These are phyloP conservation scores for Mikania micrantha DNA, from an alignment of 129 eudicot genomes.

Conservation along the genomic window DNA sequence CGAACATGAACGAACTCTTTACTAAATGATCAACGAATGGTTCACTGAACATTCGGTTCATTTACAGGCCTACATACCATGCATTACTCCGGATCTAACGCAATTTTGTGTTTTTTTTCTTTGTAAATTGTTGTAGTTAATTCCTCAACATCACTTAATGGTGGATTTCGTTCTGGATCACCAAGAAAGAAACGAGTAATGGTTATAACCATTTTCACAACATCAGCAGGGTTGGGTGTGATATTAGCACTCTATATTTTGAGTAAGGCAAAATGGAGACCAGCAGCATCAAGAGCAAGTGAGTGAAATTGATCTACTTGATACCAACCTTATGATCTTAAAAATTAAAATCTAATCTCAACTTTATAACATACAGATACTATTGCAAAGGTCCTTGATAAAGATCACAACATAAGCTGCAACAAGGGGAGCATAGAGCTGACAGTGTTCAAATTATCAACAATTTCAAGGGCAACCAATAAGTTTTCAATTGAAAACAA, in stretches of 20 bases:
- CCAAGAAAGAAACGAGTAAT: background rate
- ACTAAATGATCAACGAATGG: no score
- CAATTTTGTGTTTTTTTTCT: no score
- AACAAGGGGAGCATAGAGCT: background rate
- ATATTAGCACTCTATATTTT: background rate
- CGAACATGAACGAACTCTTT: no score
- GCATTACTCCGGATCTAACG: no score
- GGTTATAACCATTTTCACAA: background rate
- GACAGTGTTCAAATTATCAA: constrained; percentile 4
- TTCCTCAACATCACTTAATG: no score
- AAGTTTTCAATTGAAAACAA: constrained; percentile 14
- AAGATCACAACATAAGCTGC: background rate
- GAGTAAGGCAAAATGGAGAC: background rate
- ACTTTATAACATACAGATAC: background rate
- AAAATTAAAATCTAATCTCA: background rate
- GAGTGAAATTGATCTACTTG: background rate
- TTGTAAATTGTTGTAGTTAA: no score
- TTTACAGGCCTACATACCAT: no score
- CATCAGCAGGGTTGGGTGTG: background rate
- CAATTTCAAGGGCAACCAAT: constrained; percentile 15
- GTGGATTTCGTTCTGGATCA: no score
- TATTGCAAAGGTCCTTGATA: background rate
- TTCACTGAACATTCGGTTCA: no score
- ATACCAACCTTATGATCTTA: background rate
- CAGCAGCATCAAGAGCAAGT: background rate